Percentiles rank a stretch among this genome's conserved stretches.
Conservation (phyloP, 495 filamentous ascomycete species). For the Lepidopterella palustris region DNA sequence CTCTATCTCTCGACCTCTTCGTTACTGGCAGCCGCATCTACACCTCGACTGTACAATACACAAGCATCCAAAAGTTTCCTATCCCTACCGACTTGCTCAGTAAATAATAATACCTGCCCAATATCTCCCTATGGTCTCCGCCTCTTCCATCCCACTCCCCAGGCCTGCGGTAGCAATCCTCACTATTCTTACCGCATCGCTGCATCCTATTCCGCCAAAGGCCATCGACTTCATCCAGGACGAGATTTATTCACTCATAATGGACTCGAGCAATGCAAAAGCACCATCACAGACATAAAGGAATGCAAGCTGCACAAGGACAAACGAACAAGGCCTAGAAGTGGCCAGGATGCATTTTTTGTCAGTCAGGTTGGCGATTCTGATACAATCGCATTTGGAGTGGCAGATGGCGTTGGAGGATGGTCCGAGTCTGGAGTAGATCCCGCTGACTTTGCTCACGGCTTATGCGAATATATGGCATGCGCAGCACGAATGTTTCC, state of each 20-base stretch:
- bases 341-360: conserved; percentile 96
- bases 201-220: conserved; percentile 72
- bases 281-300: conserved; percentile 12
- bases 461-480: conserved; percentile 89
- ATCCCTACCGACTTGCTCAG: conserved; percentile 11
- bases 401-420: conserved; percentile 89
- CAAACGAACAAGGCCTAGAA: conserved; percentile 59
- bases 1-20: conserved; percentile 21
- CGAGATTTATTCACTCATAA: conserved; percentile 25
- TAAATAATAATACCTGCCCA: conserved; percentile 11
- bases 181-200: conserved; percentile 58
- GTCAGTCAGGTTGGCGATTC: conserved; percentile 62
- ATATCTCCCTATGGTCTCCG: conserved; percentile 6
- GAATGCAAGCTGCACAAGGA: conserved; percentile 38
- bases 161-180: conserved; percentile 13
- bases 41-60: conserved; percentile 1
- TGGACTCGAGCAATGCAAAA: conserved; percentile 13
- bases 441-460: conserved; percentile 90
- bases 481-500: conserved; percentile 46
- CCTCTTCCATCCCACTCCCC: conserved; percentile 16
- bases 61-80: not conserved
- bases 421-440: conserved; percentile 89
- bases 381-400: conserved; percentile 64
- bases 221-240: conserved; percentile 59
- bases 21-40: conserved; percentile 6